Evolutionary conservation across 1,139 yeast species (phyloP).

Genomic region (Debaryomyces psychrophilus): DNA sequence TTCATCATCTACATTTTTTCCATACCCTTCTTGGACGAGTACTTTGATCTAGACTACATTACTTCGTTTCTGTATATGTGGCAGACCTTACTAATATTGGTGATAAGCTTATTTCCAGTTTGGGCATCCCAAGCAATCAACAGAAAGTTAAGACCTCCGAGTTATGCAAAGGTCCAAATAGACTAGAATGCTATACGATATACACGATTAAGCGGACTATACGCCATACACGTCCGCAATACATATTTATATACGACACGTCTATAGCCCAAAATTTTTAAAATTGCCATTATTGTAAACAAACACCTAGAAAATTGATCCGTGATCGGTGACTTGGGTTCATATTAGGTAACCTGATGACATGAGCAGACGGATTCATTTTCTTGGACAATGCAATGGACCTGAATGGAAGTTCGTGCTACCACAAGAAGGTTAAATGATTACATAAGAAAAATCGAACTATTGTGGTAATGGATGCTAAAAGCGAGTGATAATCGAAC

Average conservation of each 20-base stretch:
- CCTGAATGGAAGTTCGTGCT: neutral
- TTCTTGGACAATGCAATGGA: neutral
- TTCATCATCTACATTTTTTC: slow-evolving; percentile 67
- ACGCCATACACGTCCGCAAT: slow-evolving; percentile 8
- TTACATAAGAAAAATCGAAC: slow-evolving; percentile 3
- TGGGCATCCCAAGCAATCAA: slow-evolving; percentile 81
- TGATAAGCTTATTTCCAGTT: slow-evolving; percentile 81
- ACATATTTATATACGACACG: slow-evolving; percentile 9
- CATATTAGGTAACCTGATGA: neutral
- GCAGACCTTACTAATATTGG: slow-evolving; percentile 66
- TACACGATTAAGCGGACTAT: neutral
- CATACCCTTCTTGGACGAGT: slow-evolving; percentile 81
- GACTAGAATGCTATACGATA: slow-evolving; percentile 26
- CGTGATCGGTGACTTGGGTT: slow-evolving; percentile 4
- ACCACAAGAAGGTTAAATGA: neutral
- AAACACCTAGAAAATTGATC: neutral
- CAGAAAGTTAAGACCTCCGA: slow-evolving; percentile 85
- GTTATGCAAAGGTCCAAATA: slow-evolving; percentile 95
- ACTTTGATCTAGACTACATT: slow-evolving; percentile 74
- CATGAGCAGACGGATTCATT: neutral
- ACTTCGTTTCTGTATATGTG: slow-evolving; percentile 63
- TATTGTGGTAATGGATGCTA: slow-evolving; percentile 1
- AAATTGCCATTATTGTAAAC: slow-evolving; percentile 4
- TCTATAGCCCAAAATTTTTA: slow-evolving; percentile 4
- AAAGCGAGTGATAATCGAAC: slow-evolving; percentile 5